phyloP scores from a whole-genome alignment of 768 basidiomycete species.

The Polyporus arcularius region DNA sequence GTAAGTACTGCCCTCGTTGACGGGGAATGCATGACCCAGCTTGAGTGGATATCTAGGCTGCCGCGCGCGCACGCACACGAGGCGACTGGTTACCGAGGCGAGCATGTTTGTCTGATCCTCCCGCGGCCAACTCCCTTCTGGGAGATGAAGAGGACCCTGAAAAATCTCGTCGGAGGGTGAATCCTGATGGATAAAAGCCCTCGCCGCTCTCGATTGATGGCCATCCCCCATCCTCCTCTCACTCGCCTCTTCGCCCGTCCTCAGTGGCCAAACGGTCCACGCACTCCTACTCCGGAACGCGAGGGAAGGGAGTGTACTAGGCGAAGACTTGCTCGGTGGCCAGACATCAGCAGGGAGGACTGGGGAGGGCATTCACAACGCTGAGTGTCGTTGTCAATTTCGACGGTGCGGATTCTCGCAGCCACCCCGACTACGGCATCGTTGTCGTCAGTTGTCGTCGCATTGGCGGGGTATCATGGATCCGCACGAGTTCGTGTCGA shows the following conservation, averaged over 20 bases:
- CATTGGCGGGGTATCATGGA: conserved; percentile 31
- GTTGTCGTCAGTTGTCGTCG: conserved; percentile 31
- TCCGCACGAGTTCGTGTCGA: conserved; percentile 30
- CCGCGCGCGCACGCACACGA: neutral
- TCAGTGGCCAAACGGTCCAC: neutral
- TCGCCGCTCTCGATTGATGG: neutral
- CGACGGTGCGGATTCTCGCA: conserved; percentile 22
- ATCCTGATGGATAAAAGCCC: neutral
- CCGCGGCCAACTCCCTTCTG: neutral
- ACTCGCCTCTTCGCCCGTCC: neutral
- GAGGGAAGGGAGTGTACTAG: neutral
- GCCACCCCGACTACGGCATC: conserved; percentile 32
- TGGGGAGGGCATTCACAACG: neutral
- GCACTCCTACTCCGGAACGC: neutral
- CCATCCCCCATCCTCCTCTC: neutral
- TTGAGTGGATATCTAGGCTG: neutral
- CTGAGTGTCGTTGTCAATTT: conserved; percentile 7
- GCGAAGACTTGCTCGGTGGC: neutral
- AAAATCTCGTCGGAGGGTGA: neutral
- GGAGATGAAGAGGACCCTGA: neutral
- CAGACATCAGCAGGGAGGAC: neutral
- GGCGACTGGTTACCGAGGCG: neutral
- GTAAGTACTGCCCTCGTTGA: neutral
- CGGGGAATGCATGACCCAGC: neutral
- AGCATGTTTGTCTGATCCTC: neutral